Evolutionary conservation across 805 yeast genomes (phyloP).

Genomic region (Deakozyma indianensis): DNA sequence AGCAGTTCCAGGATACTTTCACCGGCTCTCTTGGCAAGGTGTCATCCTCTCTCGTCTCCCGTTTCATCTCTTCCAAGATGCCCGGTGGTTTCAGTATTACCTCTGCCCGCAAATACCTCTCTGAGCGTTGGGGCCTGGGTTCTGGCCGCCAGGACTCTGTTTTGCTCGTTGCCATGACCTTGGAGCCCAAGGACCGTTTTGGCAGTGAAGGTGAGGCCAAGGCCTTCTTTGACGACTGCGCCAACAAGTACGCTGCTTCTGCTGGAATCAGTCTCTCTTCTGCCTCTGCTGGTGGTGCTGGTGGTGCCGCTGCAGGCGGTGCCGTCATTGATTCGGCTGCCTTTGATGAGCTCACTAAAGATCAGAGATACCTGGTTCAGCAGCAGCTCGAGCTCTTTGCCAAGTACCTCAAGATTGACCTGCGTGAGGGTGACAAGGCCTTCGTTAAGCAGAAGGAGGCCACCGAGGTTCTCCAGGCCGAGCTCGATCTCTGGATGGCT

Average conservation of each 20-base stretch:
- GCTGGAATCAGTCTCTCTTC: conserved; percentile 67
- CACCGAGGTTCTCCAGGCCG: conserved; percentile 66
- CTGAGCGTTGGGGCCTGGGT: conserved; percentile 84
- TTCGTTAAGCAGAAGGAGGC: conserved; percentile 76
- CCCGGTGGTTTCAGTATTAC: conserved; percentile 98
- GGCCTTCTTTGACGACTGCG: conserved; percentile 65
- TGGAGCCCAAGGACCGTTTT: conserved; percentile 84
- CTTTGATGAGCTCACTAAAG: conserved; percentile 65
- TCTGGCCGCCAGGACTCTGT: conserved; percentile 90
- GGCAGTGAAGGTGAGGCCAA: conserved; percentile 83
- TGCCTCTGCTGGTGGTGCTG: conserved; percentile 40
- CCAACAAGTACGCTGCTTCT: conserved; percentile 72
- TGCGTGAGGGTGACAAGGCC: conserved; percentile 81
- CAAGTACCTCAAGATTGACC: conserved; percentile 83
- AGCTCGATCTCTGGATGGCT: conserved; percentile 82
- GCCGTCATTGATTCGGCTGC: conserved; percentile 93
- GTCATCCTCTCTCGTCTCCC: conserved; percentile 73
- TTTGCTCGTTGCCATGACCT: conserved; percentile 65
- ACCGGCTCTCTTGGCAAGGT: conserved; percentile 87
- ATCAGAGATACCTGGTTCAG: conserved; percentile 52
- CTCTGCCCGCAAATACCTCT: conserved; percentile 81
- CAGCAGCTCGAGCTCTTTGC: conserved; percentile 88
- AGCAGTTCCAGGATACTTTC: conserved; percentile 83
- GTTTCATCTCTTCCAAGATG: conserved; percentile 93
- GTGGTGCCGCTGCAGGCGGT: conserved; percentile 45